Conservation (phyloP, 805 yeast species). For the Metschnikowia drakensbergensis region DNA sequence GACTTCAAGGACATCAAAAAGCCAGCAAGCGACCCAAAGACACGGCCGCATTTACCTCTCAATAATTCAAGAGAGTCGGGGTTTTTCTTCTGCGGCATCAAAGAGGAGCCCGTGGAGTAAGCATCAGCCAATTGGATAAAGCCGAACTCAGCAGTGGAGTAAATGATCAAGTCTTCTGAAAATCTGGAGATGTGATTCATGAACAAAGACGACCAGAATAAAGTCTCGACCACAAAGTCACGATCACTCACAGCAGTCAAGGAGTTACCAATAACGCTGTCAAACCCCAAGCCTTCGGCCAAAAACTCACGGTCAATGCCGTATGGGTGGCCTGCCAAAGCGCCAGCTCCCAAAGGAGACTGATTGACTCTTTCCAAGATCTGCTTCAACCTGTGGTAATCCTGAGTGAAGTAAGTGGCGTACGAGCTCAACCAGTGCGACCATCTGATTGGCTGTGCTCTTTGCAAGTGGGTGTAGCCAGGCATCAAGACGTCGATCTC, state of each 20-base stretch:
- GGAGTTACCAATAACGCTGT: conserved; percentile 89
- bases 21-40: conserved; percentile 91
- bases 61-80: conserved; percentile 94
- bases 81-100: conserved; percentile 99
- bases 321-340: conserved; percentile 98
- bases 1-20: conserved; percentile 95
- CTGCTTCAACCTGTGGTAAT: conserved; percentile 78
- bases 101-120: conserved; percentile 95
- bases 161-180: conserved; percentile 90
- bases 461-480: conserved; percentile 96
- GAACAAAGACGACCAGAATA: conserved; percentile 93
- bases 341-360: conserved; percentile 95
- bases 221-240: conserved; percentile 91
- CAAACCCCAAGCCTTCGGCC: conserved; percentile 76
- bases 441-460: conserved; percentile 99
- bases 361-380: conserved; percentile 77
- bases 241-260: conserved; percentile 96
- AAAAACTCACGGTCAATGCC: conserved; percentile 95
- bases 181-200: conserved; percentile 95
- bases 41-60: conserved; percentile 97
- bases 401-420: conserved; percentile 92
- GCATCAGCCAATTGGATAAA: conserved; percentile 93
- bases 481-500: conserved; percentile 97
- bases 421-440: conserved; percentile 94
- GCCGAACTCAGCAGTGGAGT: conserved; percentile 97